Evolutionary conservation across 345 rosid genomes (phyloP).

Genomic region (Barbarea vulgaris): DNA sequence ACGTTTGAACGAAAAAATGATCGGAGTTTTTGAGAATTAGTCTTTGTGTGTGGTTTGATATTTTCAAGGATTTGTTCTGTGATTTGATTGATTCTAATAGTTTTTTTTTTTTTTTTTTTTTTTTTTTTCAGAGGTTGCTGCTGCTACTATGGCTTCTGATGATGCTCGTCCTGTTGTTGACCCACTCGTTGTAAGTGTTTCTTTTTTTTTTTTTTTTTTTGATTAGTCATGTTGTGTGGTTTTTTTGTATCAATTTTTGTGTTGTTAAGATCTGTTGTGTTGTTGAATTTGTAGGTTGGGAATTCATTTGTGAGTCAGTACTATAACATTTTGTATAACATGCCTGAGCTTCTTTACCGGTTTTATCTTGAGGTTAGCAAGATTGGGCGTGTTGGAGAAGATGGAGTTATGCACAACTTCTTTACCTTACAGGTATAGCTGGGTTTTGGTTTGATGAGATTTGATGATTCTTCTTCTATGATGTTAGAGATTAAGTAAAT

Average conservation of each 20-base stretch:
- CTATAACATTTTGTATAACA: conserved; percentile 46
- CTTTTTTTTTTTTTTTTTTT: background rate
- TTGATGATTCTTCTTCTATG: background rate
- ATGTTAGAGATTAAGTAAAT: background rate
- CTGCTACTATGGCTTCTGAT: conserved; percentile 48
- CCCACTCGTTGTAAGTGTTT: conserved; percentile 32
- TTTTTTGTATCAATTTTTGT: background rate
- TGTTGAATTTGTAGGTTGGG: conserved; percentile 46
- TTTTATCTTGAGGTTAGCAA: conserved; percentile 54
- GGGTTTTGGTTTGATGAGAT: background rate
- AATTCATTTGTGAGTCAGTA: conserved; percentile 52
- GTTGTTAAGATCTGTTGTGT: background rate
- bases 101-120: background rate
- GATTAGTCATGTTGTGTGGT: background rate
- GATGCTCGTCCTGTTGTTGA: conserved; percentile 44
- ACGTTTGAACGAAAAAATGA: background rate
- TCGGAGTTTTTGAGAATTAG: background rate
- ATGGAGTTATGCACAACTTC: conserved; percentile 43
- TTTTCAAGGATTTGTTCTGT: background rate
- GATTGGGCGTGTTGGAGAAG: conserved; percentile 48
- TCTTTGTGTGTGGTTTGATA: background rate
- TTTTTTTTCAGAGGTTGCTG: background rate
- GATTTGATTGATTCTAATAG: background rate
- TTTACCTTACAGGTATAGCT: conserved; percentile 36
- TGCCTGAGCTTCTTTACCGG: conserved; percentile 50